These are phyloP conservation scores for Rhodamnia argentea DNA, from an alignment of 345 rosid genomes.

Conservation along the genomic window DNA sequence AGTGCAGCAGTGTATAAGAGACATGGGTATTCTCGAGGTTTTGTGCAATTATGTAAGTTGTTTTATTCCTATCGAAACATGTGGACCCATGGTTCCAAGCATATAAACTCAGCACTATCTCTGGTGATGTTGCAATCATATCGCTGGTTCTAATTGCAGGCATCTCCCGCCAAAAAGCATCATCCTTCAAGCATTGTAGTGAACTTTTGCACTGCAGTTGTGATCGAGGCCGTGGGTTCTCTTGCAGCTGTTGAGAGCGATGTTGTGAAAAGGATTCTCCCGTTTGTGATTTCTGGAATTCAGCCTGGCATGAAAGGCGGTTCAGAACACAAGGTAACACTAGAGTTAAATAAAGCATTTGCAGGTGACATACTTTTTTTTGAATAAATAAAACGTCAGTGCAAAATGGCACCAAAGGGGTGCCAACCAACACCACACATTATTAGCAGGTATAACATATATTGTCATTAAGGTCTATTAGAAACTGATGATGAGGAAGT, in stretches of 20 bases:
- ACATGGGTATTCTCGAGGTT: conserved; percentile 70
- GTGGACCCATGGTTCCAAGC: background rate
- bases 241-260: conserved; percentile 46
- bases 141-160: conserved; percentile 22
- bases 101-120: background rate
- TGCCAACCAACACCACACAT: background rate
- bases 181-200: conserved; percentile 50
- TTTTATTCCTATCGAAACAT: background rate
- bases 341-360: background rate
- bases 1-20: conserved; percentile 86
- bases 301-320: conserved; percentile 42
- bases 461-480: background rate
- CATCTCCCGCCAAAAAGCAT: conserved; percentile 59
- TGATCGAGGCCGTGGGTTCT: conserved; percentile 66
- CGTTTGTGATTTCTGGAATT: conserved; percentile 68
- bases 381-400: background rate
- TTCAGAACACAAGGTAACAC: conserved; percentile 72
- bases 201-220: conserved; percentile 77
- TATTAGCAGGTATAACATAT: background rate
- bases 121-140: background rate
- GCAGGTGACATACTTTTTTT: background rate
- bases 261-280: conserved; percentile 64
- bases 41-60: conserved; percentile 76
- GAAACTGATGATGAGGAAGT: background rate
- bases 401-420: background rate